These are phyloP conservation scores for Beverwykella pulmonaria DNA, from an alignment of 495 filamentous ascomycete species.

Conservation along the genomic window DNA sequence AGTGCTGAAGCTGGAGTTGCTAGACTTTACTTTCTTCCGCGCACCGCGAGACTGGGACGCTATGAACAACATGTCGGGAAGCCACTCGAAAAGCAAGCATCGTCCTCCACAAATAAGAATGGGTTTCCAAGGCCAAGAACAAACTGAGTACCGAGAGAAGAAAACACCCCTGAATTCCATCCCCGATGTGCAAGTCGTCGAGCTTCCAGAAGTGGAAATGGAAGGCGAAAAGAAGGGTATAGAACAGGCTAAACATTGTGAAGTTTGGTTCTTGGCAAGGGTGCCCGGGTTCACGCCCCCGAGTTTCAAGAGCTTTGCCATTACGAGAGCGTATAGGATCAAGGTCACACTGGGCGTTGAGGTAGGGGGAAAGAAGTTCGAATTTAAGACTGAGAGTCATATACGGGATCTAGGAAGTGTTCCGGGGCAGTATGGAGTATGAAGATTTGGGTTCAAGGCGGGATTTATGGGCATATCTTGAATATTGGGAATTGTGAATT, in stretches of 20 bases:
- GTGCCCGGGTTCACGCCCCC: slow-evolving; percentile 28
- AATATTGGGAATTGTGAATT: too few species aligned
- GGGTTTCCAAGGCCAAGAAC: not conserved
- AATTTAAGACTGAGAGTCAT: slow-evolving; percentile 12
- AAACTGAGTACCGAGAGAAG: slow-evolving; percentile 7
- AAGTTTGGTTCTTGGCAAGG: slow-evolving; percentile 21
- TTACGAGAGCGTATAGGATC: slow-evolving; percentile 26
- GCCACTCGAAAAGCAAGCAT: not conserved
- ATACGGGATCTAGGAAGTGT: not conserved
- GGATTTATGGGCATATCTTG: too few species aligned
- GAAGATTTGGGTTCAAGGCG: not conserved
- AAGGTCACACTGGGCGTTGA: slow-evolving; percentile 28
- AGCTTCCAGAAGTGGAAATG: slow-evolving; percentile 10
- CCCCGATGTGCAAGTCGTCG: slow-evolving; percentile 8
- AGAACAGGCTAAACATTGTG: slow-evolving; percentile 17
- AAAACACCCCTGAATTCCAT: slow-evolving; percentile 23
- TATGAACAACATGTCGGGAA: slow-evolving; percentile 12
- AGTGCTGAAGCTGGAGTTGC: slow-evolving; percentile 23
- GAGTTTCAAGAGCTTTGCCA: slow-evolving; percentile 27
- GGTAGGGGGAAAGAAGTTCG: slow-evolving; percentile 32
- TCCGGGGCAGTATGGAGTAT: not conserved
- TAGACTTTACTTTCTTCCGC: slow-evolving; percentile 28
- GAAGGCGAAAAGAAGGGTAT: slow-evolving; percentile 3
- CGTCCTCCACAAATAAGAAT: not conserved
- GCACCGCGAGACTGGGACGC: slow-evolving; percentile 27